Base-by-base conservation (phyloP, 495 filamentous ascomycete species). In the Hyaloscypha finlandica region DNA sequence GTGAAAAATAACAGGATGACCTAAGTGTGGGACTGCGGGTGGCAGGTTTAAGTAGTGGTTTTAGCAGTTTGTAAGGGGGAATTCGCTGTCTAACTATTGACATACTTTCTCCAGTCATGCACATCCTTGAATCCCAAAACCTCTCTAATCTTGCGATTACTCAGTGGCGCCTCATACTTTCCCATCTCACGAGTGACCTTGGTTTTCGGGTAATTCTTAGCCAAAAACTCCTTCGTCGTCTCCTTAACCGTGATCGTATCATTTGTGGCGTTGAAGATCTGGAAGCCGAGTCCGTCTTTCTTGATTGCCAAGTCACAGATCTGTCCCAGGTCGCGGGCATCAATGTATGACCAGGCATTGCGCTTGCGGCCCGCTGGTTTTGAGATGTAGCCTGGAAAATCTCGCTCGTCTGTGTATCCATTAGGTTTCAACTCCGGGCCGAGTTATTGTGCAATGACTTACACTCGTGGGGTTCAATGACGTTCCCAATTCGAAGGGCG, bases 191-290 rank as follows among this genome's bases (percentile, higher is more conserved):
- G 71, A 60, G 79, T 84, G 22, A 88, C 75, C 16, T 76, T 76
- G 35, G 77, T 78, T 33, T 77, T 68, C 1, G 85, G 85, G 68
- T 74, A 79, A 4, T 74, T 70, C 64, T 77, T 75, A 71, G 78
- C 75, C 73, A 88, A 68, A 64, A 86, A 85, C 66, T 83, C 77
- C 33, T 66, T 74, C 11, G 83, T 69, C 51, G 19, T 45, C 30
- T 71, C 69, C 59, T 63, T 77, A 2, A 78, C 75, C 9, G 85
- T 87, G 35, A 86, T 87, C 5, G 80, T 82, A 75, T 85, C 81
- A 72, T 88, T 89, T 5, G 82, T 84, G 51, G 84, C 85, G 71
- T 88, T 88, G 77, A 89, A 88, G 0, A 87, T 73, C 71, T 88
- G 83, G 62, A 87, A 88, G 1, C 84, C 85, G 16, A 88, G 69